phyloP scores from a whole-genome alignment of 129 eudicot genomes.

The Arctium minus region DNA sequence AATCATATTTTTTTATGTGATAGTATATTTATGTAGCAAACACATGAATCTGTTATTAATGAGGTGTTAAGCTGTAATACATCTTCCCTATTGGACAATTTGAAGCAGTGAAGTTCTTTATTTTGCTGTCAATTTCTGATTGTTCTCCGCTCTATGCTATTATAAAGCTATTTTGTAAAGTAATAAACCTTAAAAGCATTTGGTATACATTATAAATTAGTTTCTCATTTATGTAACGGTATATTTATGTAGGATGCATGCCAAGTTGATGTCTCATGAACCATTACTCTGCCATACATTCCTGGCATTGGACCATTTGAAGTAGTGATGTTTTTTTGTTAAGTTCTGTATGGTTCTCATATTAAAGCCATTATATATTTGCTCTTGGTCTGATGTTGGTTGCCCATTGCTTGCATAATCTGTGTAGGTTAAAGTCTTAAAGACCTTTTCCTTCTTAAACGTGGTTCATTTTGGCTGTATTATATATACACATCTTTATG shows the following conservation, averaged over 20 bases:
- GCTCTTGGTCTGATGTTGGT: constrained; percentile 1
- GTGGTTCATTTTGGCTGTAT: background rate
- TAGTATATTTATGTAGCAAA: too few relatives aligned
- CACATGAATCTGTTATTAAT: too few relatives aligned
- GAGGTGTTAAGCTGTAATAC: too few relatives aligned
- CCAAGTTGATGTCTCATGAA: background rate
- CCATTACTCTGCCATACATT: background rate
- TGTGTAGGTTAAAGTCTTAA: background rate
- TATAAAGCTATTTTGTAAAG: background rate
- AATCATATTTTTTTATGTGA: too few relatives aligned
- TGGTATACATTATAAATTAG: background rate
- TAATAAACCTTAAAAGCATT: background rate
- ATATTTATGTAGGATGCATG: background rate
- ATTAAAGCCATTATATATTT: background rate
- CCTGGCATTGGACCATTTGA: background rate
- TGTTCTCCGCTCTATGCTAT: background rate
- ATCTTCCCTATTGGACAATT: background rate
- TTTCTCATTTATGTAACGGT: background rate
- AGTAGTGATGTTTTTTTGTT: background rate
- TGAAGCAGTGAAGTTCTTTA: background rate
- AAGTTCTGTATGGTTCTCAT: background rate
- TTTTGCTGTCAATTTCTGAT: constrained; percentile 6
- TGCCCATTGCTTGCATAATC: background rate
- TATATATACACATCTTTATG: background rate
- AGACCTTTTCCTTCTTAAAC: background rate